A percentile compares a stretch with the other conserved stretches of the same genome.
These are phyloP conservation scores for Ophiocordyceps sinensis DNA, from an alignment of 2,329 filamentous ascomycete species.

Conservation along the genomic window DNA sequence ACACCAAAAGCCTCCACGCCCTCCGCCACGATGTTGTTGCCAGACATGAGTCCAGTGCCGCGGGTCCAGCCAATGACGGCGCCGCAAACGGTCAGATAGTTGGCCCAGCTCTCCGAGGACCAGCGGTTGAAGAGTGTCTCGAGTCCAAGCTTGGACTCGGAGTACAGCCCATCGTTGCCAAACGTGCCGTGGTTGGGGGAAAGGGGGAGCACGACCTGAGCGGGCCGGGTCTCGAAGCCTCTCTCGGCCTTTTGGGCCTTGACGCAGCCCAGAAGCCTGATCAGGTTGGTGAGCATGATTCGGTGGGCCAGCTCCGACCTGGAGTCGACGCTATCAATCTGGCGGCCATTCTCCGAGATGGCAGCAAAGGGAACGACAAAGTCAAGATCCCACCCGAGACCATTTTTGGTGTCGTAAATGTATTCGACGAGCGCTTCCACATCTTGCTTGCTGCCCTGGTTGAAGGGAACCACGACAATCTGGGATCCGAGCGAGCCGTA, in stretches of 20 bases:
- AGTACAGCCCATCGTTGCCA: slow-evolving; percentile 93
- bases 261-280: slow-evolving; percentile 79
- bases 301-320: slow-evolving; percentile 96
- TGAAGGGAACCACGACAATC: slow-evolving; percentile 96
- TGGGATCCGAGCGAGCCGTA: slow-evolving; percentile 90
- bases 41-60: slow-evolving; percentile 93
- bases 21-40: slow-evolving; percentile 94
- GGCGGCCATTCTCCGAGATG: slow-evolving; percentile 92
- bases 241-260: slow-evolving; percentile 81
- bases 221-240: slow-evolving; percentile 87
- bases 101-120: slow-evolving; percentile 94
- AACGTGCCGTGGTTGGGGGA: slow-evolving; percentile 98
- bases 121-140: slow-evolving; percentile 98
- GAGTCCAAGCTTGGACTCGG: slow-evolving; percentile 91
- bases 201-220: slow-evolving; percentile 87
- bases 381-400: slow-evolving; percentile 95
- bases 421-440: slow-evolving; percentile 88
- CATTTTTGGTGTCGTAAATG: slow-evolving; percentile 92
- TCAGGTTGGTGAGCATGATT: slow-evolving; percentile 96
- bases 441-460: slow-evolving; percentile 96
- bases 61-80: slow-evolving; percentile 98
- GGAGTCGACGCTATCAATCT: slow-evolving; percentile 93
- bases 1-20: slow-evolving; percentile 94
- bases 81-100: slow-evolving; percentile 96
- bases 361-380: slow-evolving; percentile 93